Conservation (phyloP, 352 stramenopile species). For the Phytopythium aichiense region DNA sequence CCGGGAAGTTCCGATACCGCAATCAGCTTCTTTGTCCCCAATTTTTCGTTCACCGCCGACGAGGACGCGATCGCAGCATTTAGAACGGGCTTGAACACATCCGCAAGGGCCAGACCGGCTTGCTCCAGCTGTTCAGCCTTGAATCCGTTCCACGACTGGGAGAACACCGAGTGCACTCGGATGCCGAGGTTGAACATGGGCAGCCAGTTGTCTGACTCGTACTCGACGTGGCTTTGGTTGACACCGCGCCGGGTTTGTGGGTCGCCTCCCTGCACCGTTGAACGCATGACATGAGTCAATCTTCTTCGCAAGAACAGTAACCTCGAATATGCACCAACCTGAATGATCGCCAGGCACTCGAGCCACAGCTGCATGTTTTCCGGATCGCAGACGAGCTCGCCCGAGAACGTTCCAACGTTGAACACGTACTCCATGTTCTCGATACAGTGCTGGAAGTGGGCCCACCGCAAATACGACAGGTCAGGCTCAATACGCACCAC, state of each 20-base stretch:
- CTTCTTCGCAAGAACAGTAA: neutral
- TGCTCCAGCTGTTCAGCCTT: slow-evolving; percentile 29
- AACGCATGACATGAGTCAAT: slow-evolving; percentile 10
- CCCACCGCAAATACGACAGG: neutral
- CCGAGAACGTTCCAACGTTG: slow-evolving; percentile 70
- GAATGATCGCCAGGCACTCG: slow-evolving; percentile 55
- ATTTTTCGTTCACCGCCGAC: slow-evolving; percentile 37
- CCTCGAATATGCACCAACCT: slow-evolving; percentile 24
- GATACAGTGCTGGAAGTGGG: slow-evolving; percentile 60
- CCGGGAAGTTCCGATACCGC: slow-evolving; percentile 28
- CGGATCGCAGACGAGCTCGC: slow-evolving; percentile 69
- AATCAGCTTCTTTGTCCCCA: slow-evolving; percentile 44
- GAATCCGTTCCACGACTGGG: slow-evolving; percentile 73
- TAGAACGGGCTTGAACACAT: slow-evolving; percentile 50
- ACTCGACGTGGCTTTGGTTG: slow-evolving; percentile 79
- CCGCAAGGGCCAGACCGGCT: slow-evolving; percentile 23
- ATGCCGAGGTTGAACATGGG: slow-evolving; percentile 89
- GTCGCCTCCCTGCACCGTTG: slow-evolving; percentile 59
- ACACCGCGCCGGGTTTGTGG: slow-evolving; percentile 64
- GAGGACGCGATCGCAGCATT: slow-evolving; percentile 41
- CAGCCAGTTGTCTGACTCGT: slow-evolving; percentile 86
- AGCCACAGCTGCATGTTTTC: slow-evolving; percentile 74
- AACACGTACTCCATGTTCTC: slow-evolving; percentile 88
- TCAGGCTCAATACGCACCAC: neutral
- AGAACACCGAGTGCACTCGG: slow-evolving; percentile 80